These are phyloP conservation scores for Peziza echinospora DNA, from an alignment of 495 filamentous ascomycete genomes.

Conservation along the genomic window DNA sequence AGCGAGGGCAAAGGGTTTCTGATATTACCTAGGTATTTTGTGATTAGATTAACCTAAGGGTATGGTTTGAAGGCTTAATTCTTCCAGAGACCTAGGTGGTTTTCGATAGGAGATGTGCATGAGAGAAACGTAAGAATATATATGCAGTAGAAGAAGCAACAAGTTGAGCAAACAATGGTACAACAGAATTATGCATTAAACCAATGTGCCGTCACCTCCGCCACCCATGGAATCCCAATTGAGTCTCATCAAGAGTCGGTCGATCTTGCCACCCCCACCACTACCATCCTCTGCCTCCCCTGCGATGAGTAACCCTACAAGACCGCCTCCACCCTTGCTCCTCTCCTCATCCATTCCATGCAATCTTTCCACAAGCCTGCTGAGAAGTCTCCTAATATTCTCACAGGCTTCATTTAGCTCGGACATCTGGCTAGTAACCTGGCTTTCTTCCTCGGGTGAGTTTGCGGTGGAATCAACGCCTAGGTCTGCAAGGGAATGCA, in stretches of 20 bases:
- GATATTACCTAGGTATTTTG: too few species aligned
- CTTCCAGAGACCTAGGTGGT: too few species aligned
- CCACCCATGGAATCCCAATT: background rate
- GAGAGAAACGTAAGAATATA: too few species aligned
- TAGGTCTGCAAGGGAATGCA: background rate
- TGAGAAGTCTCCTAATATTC: conserved; percentile 9
- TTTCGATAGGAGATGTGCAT: too few species aligned
- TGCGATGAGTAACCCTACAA: conserved; percentile 1
- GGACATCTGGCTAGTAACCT: background rate
- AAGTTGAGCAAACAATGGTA: too few species aligned
- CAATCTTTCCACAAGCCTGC: conserved; percentile 13
- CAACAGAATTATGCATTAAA: too few species aligned
- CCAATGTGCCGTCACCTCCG: too few species aligned
- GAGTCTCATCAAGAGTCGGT: conserved; percentile 40
- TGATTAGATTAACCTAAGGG: too few species aligned
- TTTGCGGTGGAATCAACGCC: background rate
- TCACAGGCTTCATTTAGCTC: conserved; percentile 5
- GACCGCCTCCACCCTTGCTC: background rate
- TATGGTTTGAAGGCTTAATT: too few species aligned
- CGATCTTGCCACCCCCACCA: background rate
- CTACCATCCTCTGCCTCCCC: conserved; percentile 1
- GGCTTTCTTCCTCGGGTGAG: background rate
- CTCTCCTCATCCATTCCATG: conserved; percentile 22
- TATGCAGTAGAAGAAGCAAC: too few species aligned
- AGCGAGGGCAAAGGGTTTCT: too few species aligned